Base-by-base conservation (phyloP, 305 asterid genomes). In the Fraxinus xanthoxyloides region DNA sequence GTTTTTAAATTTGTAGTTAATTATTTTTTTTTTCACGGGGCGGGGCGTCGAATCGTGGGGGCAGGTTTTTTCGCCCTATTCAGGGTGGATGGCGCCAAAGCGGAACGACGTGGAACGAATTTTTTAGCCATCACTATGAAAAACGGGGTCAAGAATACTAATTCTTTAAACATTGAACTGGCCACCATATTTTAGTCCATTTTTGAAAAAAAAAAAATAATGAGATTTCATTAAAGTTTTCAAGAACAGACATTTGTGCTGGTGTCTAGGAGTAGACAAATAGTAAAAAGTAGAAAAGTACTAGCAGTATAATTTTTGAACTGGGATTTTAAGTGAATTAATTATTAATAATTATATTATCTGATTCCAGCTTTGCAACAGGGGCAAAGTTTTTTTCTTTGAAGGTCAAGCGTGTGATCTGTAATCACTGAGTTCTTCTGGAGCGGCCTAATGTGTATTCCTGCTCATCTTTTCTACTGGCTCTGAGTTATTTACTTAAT, bases 391-490 rank as follows among this genome's bases (percentile, higher is more conserved):
- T 82, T 81, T 70, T 56, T 79, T 85, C 51, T 69, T 30, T 82
- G 85, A 82, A 86, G 84, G 83, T 80, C 86, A 88, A 88, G 90
- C 80, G 78, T 84, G 90, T 85, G 90, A 87, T 89, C 90, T 87
- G 86, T 65, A 80, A 76, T 83, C 84, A 79, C 85, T 61, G 77
- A 76, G 76, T 76, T 83, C 70, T 46, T 84, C 80, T 28, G 26
- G 59, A 80, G 79, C 24, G 35, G 70, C 81, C 75, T 67, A 36
- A 28, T 82, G 86, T 76, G 61, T 77, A 79, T 26, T 82, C 82
- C 76, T 24, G 65, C 80, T 77, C 72, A 23, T 84, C 81, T 85
- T 84, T 67, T 67, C 78, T 35, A 17, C 72, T 87, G 84, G 87
- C 85, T 80, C 46, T 83, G 73, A 85, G 85, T 70, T 79, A 38